Conservation (phyloP, 1,139 yeast genomes). For the Geotrichum siamense region DNA sequence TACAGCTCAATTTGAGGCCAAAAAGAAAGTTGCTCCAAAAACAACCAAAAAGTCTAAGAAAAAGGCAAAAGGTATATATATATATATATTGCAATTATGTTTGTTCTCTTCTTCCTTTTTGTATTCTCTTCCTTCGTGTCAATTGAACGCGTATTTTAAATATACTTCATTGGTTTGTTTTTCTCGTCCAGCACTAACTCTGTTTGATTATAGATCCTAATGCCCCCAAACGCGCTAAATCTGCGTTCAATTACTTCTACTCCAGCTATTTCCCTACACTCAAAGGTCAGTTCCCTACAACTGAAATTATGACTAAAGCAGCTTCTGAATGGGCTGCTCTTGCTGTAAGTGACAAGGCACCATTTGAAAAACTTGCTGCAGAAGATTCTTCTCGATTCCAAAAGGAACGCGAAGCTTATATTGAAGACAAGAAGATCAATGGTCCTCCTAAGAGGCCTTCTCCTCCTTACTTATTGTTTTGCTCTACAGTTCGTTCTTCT, state of each 20-base stretch:
- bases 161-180: too few relatives aligned
- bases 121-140: too few relatives aligned
- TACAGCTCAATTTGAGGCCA: too few relatives aligned
- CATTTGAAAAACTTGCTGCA: conserved; percentile 87
- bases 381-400: conserved; percentile 96
- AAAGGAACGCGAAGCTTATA: conserved; percentile 85
- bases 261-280: conserved; percentile 82
- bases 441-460: conserved; percentile 2
- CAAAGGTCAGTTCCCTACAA: conserved; percentile 66
- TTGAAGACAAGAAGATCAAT: conserved; percentile 17
- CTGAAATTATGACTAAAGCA: conserved; percentile 49
- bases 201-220: conserved; percentile 79
- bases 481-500: background rate
- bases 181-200: too few relatives aligned
- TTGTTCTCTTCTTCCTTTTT: too few relatives aligned
- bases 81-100: too few relatives aligned
- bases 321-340: conserved; percentile 97
- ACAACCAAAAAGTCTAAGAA: conserved; percentile 3
- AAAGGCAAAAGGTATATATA: background rate
- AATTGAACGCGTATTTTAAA: too few relatives aligned
- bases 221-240: conserved; percentile 96
- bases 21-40: background rate
- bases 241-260: conserved; percentile 62
- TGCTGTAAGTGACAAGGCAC: conserved; percentile 68
- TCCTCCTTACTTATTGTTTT: background rate